phyloP scores from a whole-genome alignment of 371 early-diverging fungal genomes.

The Zancudomyces culisetae region DNA sequence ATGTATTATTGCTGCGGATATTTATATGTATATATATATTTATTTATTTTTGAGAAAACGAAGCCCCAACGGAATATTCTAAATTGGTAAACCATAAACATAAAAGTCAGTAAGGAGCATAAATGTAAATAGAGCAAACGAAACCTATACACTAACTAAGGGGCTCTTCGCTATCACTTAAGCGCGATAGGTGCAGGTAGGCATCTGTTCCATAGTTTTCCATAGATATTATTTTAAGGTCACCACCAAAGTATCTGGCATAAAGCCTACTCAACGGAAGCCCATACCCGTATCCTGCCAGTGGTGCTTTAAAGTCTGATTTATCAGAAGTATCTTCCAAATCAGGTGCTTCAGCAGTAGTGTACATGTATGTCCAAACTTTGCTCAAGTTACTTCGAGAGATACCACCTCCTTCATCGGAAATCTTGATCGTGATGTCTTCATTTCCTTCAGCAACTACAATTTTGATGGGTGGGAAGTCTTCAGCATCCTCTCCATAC shows the following conservation, averaged over 20 bases:
- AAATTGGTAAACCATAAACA: no score
- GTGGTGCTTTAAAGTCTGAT: conserved; percentile 86
- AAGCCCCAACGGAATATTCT: no score
- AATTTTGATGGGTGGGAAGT: conserved; percentile 77
- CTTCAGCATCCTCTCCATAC: conserved; percentile 68
- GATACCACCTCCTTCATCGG: conserved; percentile 91
- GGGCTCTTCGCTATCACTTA: conserved; percentile 82
- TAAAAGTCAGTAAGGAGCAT: no score
- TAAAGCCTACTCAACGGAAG: conserved; percentile 72
- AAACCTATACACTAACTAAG: no score
- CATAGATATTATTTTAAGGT: conserved; percentile 82
- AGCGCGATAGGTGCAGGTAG: conserved; percentile 79
- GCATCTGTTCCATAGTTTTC: conserved; percentile 94
- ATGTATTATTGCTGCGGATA: no score
- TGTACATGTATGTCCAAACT: conserved; percentile 94
- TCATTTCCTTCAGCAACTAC: conserved; percentile 90
- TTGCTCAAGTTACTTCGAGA: conserved; percentile 73
- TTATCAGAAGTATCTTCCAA: conserved; percentile 64
- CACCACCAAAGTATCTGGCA: conserved; percentile 92
- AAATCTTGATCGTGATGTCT: conserved; percentile 91
- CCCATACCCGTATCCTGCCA: conserved; percentile 97
- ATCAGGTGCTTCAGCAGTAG: conserved; percentile 77
- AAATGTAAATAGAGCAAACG: no score
- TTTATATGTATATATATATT: no score
- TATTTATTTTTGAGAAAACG: no score